Evolutionary conservation across 768 basidiomycete genomes (phyloP).

Genomic region (Collybia mongolica): DNA sequence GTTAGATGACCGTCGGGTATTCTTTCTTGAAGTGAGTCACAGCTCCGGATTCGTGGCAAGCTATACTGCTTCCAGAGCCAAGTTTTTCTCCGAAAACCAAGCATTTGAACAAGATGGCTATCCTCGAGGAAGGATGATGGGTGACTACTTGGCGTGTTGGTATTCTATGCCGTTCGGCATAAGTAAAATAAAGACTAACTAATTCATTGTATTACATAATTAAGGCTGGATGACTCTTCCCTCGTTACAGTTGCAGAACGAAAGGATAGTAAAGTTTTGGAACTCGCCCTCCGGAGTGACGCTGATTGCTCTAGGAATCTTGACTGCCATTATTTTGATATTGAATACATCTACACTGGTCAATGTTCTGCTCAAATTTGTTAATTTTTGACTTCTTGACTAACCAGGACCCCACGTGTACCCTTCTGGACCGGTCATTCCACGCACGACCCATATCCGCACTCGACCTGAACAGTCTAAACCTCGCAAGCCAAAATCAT

Average conservation of each 20-base stretch:
- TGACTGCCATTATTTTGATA: conserved; percentile 2
- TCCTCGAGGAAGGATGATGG: no score
- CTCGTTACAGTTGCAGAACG: neutral
- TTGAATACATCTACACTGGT: conserved; percentile 7
- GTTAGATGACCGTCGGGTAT: no score
- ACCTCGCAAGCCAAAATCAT: conserved; percentile 1
- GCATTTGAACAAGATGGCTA: no score
- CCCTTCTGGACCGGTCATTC: neutral
- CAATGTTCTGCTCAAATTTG: conserved; percentile 4
- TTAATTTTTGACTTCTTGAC: neutral
- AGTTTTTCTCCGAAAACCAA: no score
- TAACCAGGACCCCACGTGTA: conserved; percentile 6
- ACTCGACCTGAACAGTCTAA: conserved; percentile 9
- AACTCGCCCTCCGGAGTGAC: conserved; percentile 9
- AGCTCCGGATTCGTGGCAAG: no score
- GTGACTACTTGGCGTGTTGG: no score
- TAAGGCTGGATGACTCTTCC: neutral
- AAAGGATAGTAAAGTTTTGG: conserved; percentile 9
- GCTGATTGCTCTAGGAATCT: conserved; percentile 3
- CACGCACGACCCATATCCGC: conserved; percentile 1
- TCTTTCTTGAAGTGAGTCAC: no score
- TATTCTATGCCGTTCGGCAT: no score
- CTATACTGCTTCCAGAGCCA: no score
- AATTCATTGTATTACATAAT: conserved; percentile 7
- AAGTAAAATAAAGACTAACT: neutral